Conservation (phyloP, 768 basidiomycete species). For the Dioszegia aurantiaca region DNA sequence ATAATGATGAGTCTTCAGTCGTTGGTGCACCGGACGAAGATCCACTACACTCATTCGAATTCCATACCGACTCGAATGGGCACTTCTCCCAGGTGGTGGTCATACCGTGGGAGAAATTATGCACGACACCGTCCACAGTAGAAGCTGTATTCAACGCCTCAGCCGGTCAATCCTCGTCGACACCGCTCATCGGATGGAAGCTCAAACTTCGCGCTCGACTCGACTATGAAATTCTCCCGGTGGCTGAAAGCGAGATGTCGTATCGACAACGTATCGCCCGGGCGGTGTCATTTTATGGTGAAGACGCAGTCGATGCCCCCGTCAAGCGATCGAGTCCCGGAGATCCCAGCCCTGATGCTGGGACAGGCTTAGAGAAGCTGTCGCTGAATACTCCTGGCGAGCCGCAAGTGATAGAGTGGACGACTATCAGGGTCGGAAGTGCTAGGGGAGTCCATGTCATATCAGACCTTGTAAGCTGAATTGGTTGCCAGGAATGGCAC, state of each 20-base stretch:
- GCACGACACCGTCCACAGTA: slow-evolving; percentile 15
- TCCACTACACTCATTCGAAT: slow-evolving; percentile 48
- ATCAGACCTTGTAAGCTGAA: slow-evolving; percentile 70
- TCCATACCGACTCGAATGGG: slow-evolving; percentile 67
- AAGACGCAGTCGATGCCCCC: slow-evolving; percentile 7
- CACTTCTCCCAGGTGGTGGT: slow-evolving; percentile 66
- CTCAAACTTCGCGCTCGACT: slow-evolving; percentile 18
- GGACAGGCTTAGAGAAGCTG: slow-evolving; percentile 2
- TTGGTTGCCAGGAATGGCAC: neutral
- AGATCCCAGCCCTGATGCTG: neutral
- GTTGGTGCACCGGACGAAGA: slow-evolving; percentile 24
- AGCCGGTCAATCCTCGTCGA: neutral
- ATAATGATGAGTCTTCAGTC: slow-evolving; percentile 3
- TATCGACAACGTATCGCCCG: slow-evolving; percentile 15
- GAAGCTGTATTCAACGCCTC: slow-evolving; percentile 4
- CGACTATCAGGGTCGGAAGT: slow-evolving; percentile 18
- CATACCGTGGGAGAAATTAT: slow-evolving; percentile 63
- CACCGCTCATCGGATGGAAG: slow-evolving; percentile 12
- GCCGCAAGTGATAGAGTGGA: slow-evolving; percentile 20
- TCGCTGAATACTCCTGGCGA: slow-evolving; percentile 18
- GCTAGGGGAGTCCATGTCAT: slow-evolving; percentile 64
- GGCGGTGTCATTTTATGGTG: slow-evolving; percentile 21
- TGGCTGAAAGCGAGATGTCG: slow-evolving; percentile 13
- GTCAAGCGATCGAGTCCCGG: neutral
- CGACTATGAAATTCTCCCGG: slow-evolving; percentile 19